phyloP scores from a whole-genome alignment of 2,329 filamentous ascomycete genomes.

The Fusarium sp. region DNA sequence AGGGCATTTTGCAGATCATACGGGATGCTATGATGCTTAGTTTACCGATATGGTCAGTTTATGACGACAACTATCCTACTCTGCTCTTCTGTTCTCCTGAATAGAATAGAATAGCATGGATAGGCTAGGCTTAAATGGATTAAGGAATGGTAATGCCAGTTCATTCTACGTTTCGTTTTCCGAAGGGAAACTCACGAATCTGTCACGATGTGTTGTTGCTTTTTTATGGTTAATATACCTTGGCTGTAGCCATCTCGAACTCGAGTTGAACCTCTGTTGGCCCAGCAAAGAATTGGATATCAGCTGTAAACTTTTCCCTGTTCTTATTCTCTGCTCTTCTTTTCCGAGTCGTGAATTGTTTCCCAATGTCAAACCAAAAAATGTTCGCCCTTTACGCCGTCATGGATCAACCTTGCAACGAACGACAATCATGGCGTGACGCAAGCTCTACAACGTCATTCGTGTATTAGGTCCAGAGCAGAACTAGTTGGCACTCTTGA shows the following conservation, averaged over 20 bases:
- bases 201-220: not conserved
- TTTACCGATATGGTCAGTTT: slow-evolving; percentile 8
- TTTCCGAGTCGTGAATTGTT: not conserved
- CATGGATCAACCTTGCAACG: slow-evolving; percentile 1
- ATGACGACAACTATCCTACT: not conserved
- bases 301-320: not conserved
- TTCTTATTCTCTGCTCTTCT: not conserved
- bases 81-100: not conserved
- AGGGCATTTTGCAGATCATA: slow-evolving; percentile 3
- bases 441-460: slow-evolving; percentile 22
- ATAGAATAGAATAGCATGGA: not conserved
- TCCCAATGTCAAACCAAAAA: not conserved
- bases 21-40: not conserved
- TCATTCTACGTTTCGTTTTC: not conserved
- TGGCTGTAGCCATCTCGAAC: not conserved
- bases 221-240: not conserved
- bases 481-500: not conserved
- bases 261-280: not conserved
- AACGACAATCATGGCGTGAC: slow-evolving; percentile 8
- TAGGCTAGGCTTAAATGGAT: not conserved
- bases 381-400: not conserved
- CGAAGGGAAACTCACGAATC: not conserved
- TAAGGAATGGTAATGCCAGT: not conserved
- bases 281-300: not conserved
- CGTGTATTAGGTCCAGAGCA: not conserved